Evolutionary conservation across 2,329 filamentous ascomycete species (phyloP), one percentile per base, ranked within the genome.

Genomic region (Calonectria leucothoes): DNA sequence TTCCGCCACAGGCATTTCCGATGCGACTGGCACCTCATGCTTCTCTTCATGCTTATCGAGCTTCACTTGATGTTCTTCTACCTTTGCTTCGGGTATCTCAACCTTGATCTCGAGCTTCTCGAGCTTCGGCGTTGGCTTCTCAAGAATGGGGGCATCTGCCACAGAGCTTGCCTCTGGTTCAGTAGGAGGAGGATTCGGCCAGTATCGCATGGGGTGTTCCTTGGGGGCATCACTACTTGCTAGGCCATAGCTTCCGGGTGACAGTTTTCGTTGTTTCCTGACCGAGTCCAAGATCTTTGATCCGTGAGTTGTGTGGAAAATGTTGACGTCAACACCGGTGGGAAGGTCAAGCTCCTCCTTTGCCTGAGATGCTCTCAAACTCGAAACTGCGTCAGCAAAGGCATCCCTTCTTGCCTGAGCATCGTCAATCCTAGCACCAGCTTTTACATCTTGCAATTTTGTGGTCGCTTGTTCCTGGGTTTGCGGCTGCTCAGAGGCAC

Each of bases 281-380:
- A 85, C 27, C 1, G 84, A 84, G 1, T 84, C 81, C 45, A 90
- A 68, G 10, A 90, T 83, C 52, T 85, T 85, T 2, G 88, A 87
- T 4, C 86, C 88, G 31, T 83, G 82, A 17, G 77, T 79, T 2
- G 88, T 88, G 71, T 87, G 87, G 69, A 91, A 90, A 25, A 90
- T 79, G 63, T 88, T 86, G 65, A 89, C 76, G 68, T 89, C 83
- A 27, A 88, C 79, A 29, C 81, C 87, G 0, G 82, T 76, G 3
- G 87, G 87, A 0, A 85, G 74, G 37, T 86, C 84, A 12, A 83
- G 78, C 31, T 81, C 79, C 35, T 79, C 81, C 29, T 74, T 74
- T 14, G 70, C 42, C 17, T 74, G 69, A 71, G 42, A 59, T 8
- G 73, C 48, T n/a, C 66, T 75, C 10, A 75, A 48, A 27, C 57